phyloP scores from a whole-genome alignment of 2,329 filamentous ascomycete species.

The Penicillium glabrum region DNA sequence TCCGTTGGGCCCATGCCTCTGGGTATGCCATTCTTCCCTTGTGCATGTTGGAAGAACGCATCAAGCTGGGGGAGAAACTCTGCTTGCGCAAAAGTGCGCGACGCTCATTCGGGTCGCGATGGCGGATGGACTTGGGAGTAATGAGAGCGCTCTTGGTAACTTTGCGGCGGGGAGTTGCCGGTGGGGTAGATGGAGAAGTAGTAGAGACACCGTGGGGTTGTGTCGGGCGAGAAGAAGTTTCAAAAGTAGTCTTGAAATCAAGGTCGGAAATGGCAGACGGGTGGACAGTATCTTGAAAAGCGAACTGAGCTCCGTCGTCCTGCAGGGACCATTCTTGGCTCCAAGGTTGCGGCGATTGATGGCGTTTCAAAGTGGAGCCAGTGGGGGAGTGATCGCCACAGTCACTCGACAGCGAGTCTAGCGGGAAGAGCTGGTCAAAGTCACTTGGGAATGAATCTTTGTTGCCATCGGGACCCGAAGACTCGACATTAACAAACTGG shows the following conservation, averaged over 20 bases:
- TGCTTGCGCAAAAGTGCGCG: slow-evolving; percentile 42
- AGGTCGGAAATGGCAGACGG: slow-evolving; percentile 35
- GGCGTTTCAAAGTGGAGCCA: slow-evolving; percentile 46
- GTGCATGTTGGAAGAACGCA: slow-evolving; percentile 53
- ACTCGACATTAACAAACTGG: slow-evolving; percentile 61
- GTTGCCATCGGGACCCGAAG: slow-evolving; percentile 49
- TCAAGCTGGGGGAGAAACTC: slow-evolving; percentile 53
- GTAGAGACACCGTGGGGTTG: slow-evolving; percentile 19
- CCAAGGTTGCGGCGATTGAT: slow-evolving; percentile 53
- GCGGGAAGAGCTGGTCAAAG: slow-evolving; percentile 53
- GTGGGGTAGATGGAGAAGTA: slow-evolving; percentile 37
- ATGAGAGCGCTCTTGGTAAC: slow-evolving; percentile 36
- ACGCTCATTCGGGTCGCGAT: slow-evolving; percentile 43
- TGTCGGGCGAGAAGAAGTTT: slow-evolving; percentile 29
- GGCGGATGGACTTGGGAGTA: slow-evolving; percentile 40
- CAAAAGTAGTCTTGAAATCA: slow-evolving; percentile 28
- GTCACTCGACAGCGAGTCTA: slow-evolving; percentile 52
- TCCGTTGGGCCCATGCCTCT: slow-evolving; percentile 53
- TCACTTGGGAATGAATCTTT: slow-evolving; percentile 52
- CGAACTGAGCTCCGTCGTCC: slow-evolving; percentile 46
- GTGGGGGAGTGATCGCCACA: slow-evolving; percentile 52
- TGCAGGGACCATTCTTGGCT: slow-evolving; percentile 53
- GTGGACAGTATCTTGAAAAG: slow-evolving; percentile 40
- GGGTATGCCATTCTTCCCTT: slow-evolving; percentile 44
- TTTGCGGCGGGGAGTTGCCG: slow-evolving; percentile 38